Percentiles rank a stretch among this genome's conserved stretches.
Evolutionary conservation across 2,329 filamentous ascomycete species (phyloP).

Genomic region (Cadophora gregata): DNA sequence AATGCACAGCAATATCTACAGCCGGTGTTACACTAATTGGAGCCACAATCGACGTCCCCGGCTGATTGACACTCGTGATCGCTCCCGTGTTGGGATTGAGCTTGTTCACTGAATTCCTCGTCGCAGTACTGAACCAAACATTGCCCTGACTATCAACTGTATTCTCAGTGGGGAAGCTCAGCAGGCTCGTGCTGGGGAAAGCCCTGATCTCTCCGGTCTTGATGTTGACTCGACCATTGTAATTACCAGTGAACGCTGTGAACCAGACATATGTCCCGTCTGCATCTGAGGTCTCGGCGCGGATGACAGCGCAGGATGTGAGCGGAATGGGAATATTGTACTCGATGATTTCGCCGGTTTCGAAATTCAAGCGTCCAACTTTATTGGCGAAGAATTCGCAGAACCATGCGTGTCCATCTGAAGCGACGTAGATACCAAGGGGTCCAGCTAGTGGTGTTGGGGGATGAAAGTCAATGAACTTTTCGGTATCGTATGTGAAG

Average conservation of each 20-base stretch:
- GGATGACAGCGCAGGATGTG: not conserved
- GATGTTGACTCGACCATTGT: constrained; percentile 12
- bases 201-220: not conserved
- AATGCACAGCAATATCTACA: constrained; percentile 15
- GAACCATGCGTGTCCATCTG: not conserved
- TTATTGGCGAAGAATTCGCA: not conserved
- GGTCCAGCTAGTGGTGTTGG: not conserved
- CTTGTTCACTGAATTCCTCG: constrained; percentile 7
- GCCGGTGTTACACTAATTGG: constrained; percentile 11
- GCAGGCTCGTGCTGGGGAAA: not conserved
- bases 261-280: constrained; percentile 10
- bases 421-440: not conserved
- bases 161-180: constrained; percentile 10
- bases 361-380: not conserved
- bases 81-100: constrained; percentile 1
- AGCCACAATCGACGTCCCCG: constrained; percentile 10
- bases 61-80: constrained; percentile 5
- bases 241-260: constrained; percentile 9
- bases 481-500: not conserved
- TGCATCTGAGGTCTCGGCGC: not conserved
- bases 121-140: constrained; percentile 12
- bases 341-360: not conserved
- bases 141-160: constrained; percentile 8
- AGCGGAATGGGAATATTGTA: not conserved
- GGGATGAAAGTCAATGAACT: not conserved